Evolutionary conservation across 148 eudicot species (phyloP), one percentile per base, ranked within the genome.

Genomic region (Fagopyrum esculentum): DNA sequence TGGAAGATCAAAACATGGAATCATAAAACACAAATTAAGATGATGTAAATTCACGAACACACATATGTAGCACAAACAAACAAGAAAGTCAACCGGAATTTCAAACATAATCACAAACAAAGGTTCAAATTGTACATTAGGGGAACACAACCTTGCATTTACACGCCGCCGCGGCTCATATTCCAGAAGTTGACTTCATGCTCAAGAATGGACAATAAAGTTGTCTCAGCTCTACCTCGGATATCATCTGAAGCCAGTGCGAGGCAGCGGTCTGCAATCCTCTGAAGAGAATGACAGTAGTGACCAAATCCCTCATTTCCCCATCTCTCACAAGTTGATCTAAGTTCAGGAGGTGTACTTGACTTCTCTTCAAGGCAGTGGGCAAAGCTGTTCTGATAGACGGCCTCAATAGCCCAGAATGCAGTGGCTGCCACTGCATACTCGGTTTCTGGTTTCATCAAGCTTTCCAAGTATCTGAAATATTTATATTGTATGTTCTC

Each of bases 161-260:
- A 60, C n/a, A 57, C 35, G 22, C 22, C 64, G 35, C 76, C 77
- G 1, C 6, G 72, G 63, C 97, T 88, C 95, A 92, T 88, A 80
- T 87, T 88, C 97, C 97, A 92, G 74, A 90, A 88, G 75, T 84
- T 85, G 13, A 90, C 82, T 81, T 92, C 97, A 55, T 78, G 81
- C 76, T 90, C 88, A 29, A 92, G 85, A 78, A 89, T 83, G 5
- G 49, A 72, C 66, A 87, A 22, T 7, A 90, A 79, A 43, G 60
- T 54, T 12, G 74, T 85, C 84, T 92, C 97, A 52, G 96, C 96
- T 59, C 89, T 82, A n/a, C 75, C 74, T 56, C 71, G 19, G 11
- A 79, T 86, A 45, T 87, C 87, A 17, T 83, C 85, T 0, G 93
- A 73, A 35, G 87, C 85, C 76, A 81, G 83, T 35, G 80, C 82